Evolutionary conservation across 2,329 filamentous ascomycete genomes (phyloP).

Genomic region (Karstenula rhodostoma): DNA sequence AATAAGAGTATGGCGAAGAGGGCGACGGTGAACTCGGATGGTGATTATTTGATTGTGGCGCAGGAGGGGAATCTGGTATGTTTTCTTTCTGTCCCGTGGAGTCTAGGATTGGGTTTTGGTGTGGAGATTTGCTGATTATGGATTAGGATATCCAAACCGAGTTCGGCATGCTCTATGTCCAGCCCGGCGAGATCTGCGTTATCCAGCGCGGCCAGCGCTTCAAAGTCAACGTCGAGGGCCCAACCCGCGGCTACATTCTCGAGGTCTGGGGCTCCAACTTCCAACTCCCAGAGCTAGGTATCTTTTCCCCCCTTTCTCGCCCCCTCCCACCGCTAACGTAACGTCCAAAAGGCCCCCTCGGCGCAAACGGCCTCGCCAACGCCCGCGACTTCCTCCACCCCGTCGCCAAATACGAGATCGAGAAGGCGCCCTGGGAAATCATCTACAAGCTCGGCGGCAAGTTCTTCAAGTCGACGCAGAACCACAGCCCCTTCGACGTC

Average conservation of each 20-base stretch:
- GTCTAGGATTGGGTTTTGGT: background rate
- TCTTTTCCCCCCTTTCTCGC: background rate
- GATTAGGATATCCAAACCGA: conserved; percentile 74
- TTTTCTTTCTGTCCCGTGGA: background rate
- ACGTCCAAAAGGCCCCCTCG: conserved; percentile 34
- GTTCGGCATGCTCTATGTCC: conserved; percentile 75
- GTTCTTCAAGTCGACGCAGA: conserved; percentile 71
- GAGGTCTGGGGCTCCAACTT: conserved; percentile 52
- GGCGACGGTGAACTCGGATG: conserved; percentile 68
- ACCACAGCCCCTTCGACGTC: conserved; percentile 79
- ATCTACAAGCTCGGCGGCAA: conserved; percentile 67
- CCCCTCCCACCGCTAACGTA: background rate
- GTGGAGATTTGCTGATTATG: background rate
- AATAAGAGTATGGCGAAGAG: conserved; percentile 48
- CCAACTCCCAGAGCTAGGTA: conserved; percentile 49
- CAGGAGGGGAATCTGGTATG: conserved; percentile 71
- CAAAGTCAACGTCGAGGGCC: conserved; percentile 71
- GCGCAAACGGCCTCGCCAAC: conserved; percentile 52
- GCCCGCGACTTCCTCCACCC: conserved; percentile 75
- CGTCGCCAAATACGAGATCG: conserved; percentile 69
- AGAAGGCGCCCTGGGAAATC: conserved; percentile 52
- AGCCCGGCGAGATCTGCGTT: conserved; percentile 79
- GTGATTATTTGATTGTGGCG: conserved; percentile 78
- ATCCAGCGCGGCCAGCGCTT: conserved; percentile 79
- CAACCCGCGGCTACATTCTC: conserved; percentile 75